Base-by-base conservation (phyloP, 371 early-diverging fungal genomes). In the Lichtheimia ramosa region DNA sequence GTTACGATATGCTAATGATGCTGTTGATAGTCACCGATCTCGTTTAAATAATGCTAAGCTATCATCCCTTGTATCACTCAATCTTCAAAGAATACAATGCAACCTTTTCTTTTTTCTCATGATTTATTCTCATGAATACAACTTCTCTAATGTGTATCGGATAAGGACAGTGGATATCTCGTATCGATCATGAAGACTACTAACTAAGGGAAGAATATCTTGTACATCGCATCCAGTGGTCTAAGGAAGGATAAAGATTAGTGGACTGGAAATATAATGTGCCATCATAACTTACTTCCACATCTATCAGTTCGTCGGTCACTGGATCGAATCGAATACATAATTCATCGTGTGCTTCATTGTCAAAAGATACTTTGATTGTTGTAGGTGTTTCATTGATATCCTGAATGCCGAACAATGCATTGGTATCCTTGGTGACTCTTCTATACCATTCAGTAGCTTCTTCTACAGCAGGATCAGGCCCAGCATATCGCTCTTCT, bases 21-120 rank as follows among this genome's bases (percentile, higher is more conserved):
- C 24, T 56, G 1, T 46, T 15, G 15, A 46, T 40, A 50, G 58
- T 48, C 49, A 40, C 40, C 15, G 50, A 57, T 49, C 40, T 57
- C 27, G 58, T 57, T 16, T 57, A 57, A 57, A 57, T 42, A 55
- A 51, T 50, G 16, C 39, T 23, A 21, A 28, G 23, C n/a, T 27
- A 12, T 40, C 16, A 27, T 34, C 15, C 18, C 27, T 16, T 54
- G 28, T 40, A 24, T 16, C 16, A 34, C 23, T 15, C 25, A 3
- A 16, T 51, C 25, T 46, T 46, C 10, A 16, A 46, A 46, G 20
- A 46, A 46, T 16, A 20, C 46, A 16, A 16, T 16, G 46, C 46
- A 46, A 20, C n/a, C 6, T 15, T 2, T 20, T 16, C 5, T 46
- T 46, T 21, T 49, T 23, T 23, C 49, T 7, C n/a, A 49, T 49